These are phyloP conservation scores for Neoarthrinium moseri DNA, from an alignment of 2,329 filamentous ascomycete genomes.

Conservation along the genomic window DNA sequence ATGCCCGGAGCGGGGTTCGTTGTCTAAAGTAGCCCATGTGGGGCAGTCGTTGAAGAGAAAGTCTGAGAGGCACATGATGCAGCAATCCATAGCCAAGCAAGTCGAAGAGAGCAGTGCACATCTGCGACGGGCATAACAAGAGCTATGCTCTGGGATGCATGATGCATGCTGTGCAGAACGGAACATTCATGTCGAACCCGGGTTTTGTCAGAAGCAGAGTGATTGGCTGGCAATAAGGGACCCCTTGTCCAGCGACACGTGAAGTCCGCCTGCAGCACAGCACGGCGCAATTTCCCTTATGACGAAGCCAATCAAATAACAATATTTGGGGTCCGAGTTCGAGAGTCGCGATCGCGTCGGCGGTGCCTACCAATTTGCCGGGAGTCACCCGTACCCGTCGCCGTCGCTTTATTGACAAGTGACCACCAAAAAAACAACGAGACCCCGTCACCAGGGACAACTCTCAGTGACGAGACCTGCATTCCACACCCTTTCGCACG, in stretches of 20 bases:
- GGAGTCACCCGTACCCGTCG: neutral
- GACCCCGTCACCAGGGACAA: neutral
- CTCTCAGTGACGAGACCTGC: neutral
- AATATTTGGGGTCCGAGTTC: neutral
- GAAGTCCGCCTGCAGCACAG: constrained; percentile 1
- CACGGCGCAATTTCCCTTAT: constrained; percentile 7
- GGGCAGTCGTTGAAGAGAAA: no score
- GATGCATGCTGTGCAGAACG: no score
- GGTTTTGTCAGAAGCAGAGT: no score
- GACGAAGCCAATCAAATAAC: neutral
- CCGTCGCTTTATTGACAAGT: constrained; percentile 6
- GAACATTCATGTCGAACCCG: no score
- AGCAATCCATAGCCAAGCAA: no score
- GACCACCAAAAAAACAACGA: constrained; percentile 5
- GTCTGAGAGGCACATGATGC: no score
- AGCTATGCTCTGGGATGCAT: no score
- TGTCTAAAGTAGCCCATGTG: no score
- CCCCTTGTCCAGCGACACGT: constrained; percentile 2
- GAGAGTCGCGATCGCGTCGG: constrained; percentile 7
- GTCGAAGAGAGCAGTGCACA: no score
- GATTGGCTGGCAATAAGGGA: no score
- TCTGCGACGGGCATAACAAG: no score
- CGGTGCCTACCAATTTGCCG: neutral
- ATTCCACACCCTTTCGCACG: neutral
- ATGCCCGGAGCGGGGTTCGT: no score